Evolutionary conservation across 495 filamentous ascomycete genomes (phyloP).

Genomic region (Bacidia rubella): DNA sequence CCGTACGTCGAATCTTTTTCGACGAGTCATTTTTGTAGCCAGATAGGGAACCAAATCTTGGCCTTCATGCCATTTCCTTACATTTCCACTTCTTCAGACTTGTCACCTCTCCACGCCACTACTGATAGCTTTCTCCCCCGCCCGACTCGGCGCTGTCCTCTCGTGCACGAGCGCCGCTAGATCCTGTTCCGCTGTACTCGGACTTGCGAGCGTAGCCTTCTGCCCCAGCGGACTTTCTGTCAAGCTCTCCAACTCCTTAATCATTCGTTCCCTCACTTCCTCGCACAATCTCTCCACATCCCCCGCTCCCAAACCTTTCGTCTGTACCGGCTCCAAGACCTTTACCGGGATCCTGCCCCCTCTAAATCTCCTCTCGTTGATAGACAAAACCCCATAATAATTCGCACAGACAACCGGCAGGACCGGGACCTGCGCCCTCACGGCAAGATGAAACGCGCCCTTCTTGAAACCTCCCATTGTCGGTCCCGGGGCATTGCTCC

Average conservation of each 20-base stretch:
- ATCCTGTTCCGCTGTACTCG: constrained; percentile 4
- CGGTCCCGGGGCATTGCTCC: constrained; percentile 73
- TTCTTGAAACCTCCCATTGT: constrained; percentile 89
- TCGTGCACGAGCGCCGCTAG: constrained; percentile 6
- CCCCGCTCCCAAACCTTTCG: constrained; percentile 56
- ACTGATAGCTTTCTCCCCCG: background rate
- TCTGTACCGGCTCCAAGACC: constrained; percentile 65
- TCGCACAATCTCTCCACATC: constrained; percentile 74
- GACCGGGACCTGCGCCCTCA: constrained; percentile 84
- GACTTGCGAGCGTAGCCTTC: constrained; percentile 5
- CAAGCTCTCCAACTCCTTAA: constrained; percentile 54
- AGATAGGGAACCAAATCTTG: too few relatives aligned
- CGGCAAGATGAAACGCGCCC: constrained; percentile 90
- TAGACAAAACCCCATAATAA: constrained; percentile 70
- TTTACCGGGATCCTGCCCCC: constrained; percentile 67
- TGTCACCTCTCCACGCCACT: constrained; percentile 3
- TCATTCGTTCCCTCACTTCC: constrained; percentile 63
- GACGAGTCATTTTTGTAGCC: too few relatives aligned
- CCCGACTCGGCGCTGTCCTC: background rate
- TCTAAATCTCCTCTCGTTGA: constrained; percentile 54
- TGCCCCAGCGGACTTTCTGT: constrained; percentile 26
- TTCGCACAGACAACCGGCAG: constrained; percentile 55
- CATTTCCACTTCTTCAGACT: too few relatives aligned
- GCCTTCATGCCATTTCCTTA: too few relatives aligned
- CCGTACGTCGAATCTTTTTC: too few relatives aligned